phyloP scores from a whole-genome alignment of 805 yeast genomes.

The Kregervanrija fluxuum region DNA sequence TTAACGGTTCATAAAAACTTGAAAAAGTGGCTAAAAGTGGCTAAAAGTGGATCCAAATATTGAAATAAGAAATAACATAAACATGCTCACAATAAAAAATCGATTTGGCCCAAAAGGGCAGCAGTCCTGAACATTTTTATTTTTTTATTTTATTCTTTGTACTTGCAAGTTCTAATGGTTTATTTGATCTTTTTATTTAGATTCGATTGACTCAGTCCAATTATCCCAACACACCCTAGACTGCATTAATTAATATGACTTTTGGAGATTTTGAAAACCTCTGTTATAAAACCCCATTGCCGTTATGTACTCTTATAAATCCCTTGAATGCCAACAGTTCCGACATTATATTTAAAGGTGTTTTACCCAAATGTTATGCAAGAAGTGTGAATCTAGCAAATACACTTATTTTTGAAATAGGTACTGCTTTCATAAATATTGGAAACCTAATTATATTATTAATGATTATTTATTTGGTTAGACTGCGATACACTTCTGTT shows the following conservation, averaged over 20 bases:
- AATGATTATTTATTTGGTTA: conserved; percentile 68
- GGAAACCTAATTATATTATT: conserved; percentile 59
- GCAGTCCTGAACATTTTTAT: too few relatives aligned
- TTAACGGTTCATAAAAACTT: too few relatives aligned
- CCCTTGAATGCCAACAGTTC: conserved; percentile 29
- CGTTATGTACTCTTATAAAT: conserved; percentile 70
- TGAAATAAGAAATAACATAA: too few relatives aligned
- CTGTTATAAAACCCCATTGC: conserved; percentile 65
- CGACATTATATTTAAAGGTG: conserved; percentile 42
- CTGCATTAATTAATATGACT: conserved; percentile 32
- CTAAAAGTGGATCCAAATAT: too few relatives aligned
- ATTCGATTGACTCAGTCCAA: too few relatives aligned
- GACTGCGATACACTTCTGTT: conserved; percentile 88
- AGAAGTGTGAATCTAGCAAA: conserved; percentile 83
- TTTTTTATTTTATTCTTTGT: too few relatives aligned
- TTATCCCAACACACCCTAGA: too few relatives aligned
- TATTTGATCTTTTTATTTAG: too few relatives aligned
- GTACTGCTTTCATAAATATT: conserved; percentile 80
- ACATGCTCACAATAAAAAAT: too few relatives aligned
- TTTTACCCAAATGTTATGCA: conserved; percentile 75
- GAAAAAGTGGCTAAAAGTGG: too few relatives aligned
- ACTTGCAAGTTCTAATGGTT: too few relatives aligned
- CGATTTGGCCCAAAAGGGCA: too few relatives aligned
- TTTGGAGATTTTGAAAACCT: conserved; percentile 61
- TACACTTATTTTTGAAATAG: conserved; percentile 83